Conservation (phyloP, 2,329 filamentous ascomycete species). For the Paraphaeosphaeria sporulosa region DNA sequence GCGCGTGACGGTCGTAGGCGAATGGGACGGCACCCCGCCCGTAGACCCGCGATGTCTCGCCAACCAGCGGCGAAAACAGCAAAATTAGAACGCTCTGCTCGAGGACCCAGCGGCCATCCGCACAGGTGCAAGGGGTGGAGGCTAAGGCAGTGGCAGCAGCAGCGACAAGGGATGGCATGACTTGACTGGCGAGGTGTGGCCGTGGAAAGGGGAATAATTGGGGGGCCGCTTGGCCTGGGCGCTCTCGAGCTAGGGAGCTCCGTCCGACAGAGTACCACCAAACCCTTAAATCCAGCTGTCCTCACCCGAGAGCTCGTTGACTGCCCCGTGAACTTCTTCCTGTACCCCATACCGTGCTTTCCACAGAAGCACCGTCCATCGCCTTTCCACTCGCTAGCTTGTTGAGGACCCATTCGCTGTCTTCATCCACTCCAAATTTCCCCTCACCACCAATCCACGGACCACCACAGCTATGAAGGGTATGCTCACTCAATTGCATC, state of each 20-base stretch:
- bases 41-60: conserved; percentile 32
- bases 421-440: conserved; percentile 18
- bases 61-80: conserved; percentile 20
- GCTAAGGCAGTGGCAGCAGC: conserved; percentile 9
- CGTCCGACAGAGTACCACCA: conserved; percentile 20
- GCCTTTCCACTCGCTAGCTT: conserved; percentile 20
- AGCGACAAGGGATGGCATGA: conserved; percentile 21
- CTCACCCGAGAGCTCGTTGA: conserved; percentile 33
- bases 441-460: conserved; percentile 13
- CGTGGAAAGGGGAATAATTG: conserved; percentile 23
- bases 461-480: conserved; percentile 51
- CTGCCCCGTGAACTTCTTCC: conserved; percentile 24
- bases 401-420: conserved; percentile 26
- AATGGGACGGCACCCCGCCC: conserved; percentile 14
- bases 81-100: conserved; percentile 36
- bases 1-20: conserved; percentile 35
- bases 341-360: conserved; percentile 16
- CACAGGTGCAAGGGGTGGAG: conserved; percentile 30
- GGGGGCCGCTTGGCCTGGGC: conserved; percentile 19
- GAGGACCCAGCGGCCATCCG: conserved; percentile 8
- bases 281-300: conserved; percentile 34
- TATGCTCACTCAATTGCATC: conserved; percentile 27
- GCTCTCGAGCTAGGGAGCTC: conserved; percentile 36
- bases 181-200: conserved; percentile 8
- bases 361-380: conserved; percentile 12